phyloP scores from a whole-genome alignment of 2,329 filamentous ascomycete genomes.

The Diplodia intermedia region DNA sequence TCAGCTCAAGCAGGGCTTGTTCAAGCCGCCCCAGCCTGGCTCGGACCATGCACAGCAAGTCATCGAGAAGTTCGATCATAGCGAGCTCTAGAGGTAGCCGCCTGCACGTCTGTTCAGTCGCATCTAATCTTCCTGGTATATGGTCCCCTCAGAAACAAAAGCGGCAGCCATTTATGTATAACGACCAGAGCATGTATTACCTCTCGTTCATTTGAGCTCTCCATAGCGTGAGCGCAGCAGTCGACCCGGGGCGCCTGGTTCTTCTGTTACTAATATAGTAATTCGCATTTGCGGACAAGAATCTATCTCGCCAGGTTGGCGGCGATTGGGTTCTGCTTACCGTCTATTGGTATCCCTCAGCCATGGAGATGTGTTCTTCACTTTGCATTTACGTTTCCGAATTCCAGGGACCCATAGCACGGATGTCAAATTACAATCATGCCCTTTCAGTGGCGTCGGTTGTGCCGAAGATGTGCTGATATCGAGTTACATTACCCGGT shows the following conservation, averaged over 20 bases:
- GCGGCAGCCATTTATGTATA: slow-evolving; percentile 21
- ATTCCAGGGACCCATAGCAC: slow-evolving; percentile 67
- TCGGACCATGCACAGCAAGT: slow-evolving; percentile 7
- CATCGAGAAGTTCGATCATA: slow-evolving; percentile 38
- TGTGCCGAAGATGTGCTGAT: slow-evolving; percentile 99
- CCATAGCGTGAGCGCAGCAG: neutral
- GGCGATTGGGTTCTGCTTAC: neutral
- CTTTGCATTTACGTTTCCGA: neutral
- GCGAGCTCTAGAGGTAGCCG: slow-evolving; percentile 36
- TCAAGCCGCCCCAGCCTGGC: slow-evolving; percentile 25
- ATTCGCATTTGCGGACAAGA: neutral
- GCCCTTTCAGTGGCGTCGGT: slow-evolving; percentile 81
- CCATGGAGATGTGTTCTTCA: neutral
- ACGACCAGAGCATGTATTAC: slow-evolving; percentile 23
- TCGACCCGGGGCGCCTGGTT: neutral
- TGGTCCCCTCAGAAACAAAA: slow-evolving; percentile 12
- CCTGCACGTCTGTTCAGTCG: slow-evolving; percentile 13
- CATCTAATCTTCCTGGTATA: slow-evolving; percentile 8
- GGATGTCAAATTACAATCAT: slow-evolving; percentile 99
- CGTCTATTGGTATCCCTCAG: neutral
- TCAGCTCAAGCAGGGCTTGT: slow-evolving; percentile 58
- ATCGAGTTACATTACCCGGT: slow-evolving; percentile 52
- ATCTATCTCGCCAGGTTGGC: no score
- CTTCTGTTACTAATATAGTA: slow-evolving; percentile 5
- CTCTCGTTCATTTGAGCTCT: slow-evolving; percentile 2